Conservation (phyloP, 148 eudicot species). For the Fagopyrum homotropicum region DNA sequence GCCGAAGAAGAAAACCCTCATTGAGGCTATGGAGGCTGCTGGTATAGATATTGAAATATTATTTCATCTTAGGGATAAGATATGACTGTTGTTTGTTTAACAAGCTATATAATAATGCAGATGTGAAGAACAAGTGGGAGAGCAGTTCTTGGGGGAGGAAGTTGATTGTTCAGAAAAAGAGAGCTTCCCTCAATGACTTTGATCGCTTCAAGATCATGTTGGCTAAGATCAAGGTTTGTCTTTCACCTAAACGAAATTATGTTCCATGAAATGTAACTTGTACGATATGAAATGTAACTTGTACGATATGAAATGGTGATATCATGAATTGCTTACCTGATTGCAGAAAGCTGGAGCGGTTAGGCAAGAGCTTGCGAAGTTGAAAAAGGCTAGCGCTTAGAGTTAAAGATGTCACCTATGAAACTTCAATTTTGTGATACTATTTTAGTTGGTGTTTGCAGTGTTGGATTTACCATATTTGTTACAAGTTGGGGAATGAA, state of each 20-base stretch:
- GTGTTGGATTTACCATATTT: background rate
- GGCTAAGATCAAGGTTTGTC: conserved; percentile 39
- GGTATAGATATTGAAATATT: conserved; percentile 15
- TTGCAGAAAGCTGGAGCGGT: conserved; percentile 16
- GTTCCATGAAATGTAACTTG: background rate
- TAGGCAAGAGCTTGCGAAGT: conserved; percentile 10
- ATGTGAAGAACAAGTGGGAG: conserved; percentile 59
- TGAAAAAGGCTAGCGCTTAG: conserved; percentile 13
- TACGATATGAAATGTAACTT: background rate
- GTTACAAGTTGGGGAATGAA: background rate
- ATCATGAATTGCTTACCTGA: background rate
- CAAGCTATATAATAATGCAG: conserved; percentile 13
- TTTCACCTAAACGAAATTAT: background rate
- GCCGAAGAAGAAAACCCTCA: conserved; percentile 39
- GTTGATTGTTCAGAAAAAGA: conserved; percentile 48
- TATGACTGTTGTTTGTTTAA: background rate
- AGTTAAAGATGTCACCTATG: background rate
- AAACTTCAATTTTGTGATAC: conserved; percentile 2
- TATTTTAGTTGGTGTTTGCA: conserved; percentile 9
- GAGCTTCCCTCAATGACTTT: conserved; percentile 51
- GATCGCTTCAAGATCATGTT: conserved; percentile 56
- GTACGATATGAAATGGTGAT: background rate
- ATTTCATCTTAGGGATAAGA: background rate
- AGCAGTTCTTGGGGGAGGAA: conserved; percentile 58
- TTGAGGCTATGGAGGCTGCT: conserved; percentile 49